Conservation (phyloP, 73 alveolate genomes). For the Urostyla sp. region DNA sequence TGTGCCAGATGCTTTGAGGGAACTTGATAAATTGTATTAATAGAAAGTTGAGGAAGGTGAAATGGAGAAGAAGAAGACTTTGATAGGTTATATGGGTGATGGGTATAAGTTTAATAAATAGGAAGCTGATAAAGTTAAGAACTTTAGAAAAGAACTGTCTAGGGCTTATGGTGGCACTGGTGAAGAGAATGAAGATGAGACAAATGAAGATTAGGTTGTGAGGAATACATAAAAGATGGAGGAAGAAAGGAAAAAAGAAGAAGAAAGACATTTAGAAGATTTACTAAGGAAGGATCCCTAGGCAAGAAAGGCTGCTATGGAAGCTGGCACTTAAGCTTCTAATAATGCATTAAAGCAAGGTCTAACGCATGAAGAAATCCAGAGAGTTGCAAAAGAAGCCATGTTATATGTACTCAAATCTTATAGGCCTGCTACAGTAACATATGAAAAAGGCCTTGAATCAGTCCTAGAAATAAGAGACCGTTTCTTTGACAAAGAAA, state of each 20-base stretch:
- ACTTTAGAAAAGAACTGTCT: conserved; percentile 80
- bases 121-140: conserved; percentile 89
- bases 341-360: conserved; percentile 87
- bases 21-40: conserved; percentile 85
- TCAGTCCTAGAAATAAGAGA: conserved; percentile 87
- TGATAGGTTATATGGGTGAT: conserved; percentile 90
- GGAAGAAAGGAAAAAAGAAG: conserved; percentile 80
- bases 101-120: conserved; percentile 94
- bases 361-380: conserved; percentile 80
- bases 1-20: conserved; percentile 92
- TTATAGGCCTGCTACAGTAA: conserved; percentile 84
- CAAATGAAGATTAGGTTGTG: conserved; percentile 77
- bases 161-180: conserved; percentile 80
- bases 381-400: conserved; percentile 89
- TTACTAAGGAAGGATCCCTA: conserved; percentile 86
- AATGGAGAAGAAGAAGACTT: conserved; percentile 89
- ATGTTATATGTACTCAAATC: conserved; percentile 83
- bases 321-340: conserved; percentile 88
- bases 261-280: conserved; percentile 79
- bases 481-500: conserved; percentile 89
- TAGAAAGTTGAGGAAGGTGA: conserved; percentile 94
- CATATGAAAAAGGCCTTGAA: conserved; percentile 90
- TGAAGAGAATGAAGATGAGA: conserved; percentile 86
- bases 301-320: conserved; percentile 93
- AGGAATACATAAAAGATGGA: conserved; percentile 73